A percentile compares a stretch with the other conserved stretches of the same genome.
Evolutionary conservation across 768 basidiomycete species (phyloP).

Genomic region (Gymnopilus junonius): DNA sequence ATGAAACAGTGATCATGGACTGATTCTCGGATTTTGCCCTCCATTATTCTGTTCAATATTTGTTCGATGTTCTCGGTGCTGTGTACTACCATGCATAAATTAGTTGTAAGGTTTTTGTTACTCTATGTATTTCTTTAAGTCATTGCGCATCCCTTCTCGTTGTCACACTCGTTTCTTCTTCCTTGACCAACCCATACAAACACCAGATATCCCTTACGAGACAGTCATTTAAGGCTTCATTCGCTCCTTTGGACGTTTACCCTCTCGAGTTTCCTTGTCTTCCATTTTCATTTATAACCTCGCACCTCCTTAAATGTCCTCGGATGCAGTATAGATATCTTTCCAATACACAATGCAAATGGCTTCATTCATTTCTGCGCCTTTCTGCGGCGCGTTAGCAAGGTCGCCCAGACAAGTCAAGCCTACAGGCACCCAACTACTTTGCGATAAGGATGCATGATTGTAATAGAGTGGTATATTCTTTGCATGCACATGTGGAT

Average conservation of each 20-base stretch:
- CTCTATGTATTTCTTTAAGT: background rate
- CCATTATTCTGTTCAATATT: background rate
- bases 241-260: background rate
- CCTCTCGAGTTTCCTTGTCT: background rate
- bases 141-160: background rate
- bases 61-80: background rate
- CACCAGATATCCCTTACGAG: background rate
- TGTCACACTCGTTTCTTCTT: background rate
- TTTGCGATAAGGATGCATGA: too few relatives aligned
- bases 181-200: background rate
- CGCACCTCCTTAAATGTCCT: background rate
- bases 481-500: background rate
- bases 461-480: background rate
- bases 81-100: background rate
- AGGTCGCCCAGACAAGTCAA: too few relatives aligned
- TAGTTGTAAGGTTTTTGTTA: constrained; percentile 3
- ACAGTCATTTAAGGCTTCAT: background rate
- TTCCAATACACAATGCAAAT: background rate
- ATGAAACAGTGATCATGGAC: background rate
- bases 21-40: background rate
- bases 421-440: too few relatives aligned
- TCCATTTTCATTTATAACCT: background rate
- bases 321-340: background rate
- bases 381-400: background rate
- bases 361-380: background rate